Evolutionary conservation across 768 basidiomycete genomes (phyloP).

Genomic region (Auriscalpium microsporum): DNA sequence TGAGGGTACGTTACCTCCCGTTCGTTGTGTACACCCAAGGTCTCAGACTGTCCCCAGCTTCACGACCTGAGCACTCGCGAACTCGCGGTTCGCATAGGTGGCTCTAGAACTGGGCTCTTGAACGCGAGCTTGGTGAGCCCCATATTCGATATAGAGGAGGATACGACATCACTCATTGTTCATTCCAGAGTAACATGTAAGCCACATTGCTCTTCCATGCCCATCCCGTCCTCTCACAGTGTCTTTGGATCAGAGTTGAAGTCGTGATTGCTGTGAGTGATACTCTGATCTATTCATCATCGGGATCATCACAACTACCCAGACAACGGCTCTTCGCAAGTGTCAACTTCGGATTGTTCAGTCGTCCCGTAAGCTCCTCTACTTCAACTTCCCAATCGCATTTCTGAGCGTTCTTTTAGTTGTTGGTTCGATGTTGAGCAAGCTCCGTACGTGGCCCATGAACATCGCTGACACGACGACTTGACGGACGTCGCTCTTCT

Average conservation of each 20-base stretch:
- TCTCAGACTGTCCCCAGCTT: slow-evolving; percentile 32
- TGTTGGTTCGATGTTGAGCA: slow-evolving; percentile 76
- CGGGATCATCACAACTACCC: background rate
- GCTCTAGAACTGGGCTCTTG: slow-evolving; percentile 66
- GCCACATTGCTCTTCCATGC: slow-evolving; percentile 20
- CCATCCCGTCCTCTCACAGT: background rate
- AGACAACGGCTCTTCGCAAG: slow-evolving; percentile 77
- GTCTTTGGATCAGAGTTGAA: slow-evolving; percentile 32
- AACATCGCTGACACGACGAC: background rate
- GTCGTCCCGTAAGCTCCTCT: slow-evolving; percentile 49
- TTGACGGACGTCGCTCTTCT: background rate
- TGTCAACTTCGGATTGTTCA: slow-evolving; percentile 79
- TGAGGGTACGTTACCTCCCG: slow-evolving; percentile 40
- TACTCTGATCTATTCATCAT: background rate
- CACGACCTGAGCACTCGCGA: slow-evolving; percentile 74
- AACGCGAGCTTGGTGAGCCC: slow-evolving; percentile 68
- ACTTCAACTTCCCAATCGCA: background rate
- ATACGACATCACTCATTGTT: slow-evolving; percentile 9
- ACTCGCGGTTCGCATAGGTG: slow-evolving; percentile 66
- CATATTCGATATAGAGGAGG: too few relatives aligned
- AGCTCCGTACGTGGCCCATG: slow-evolving; percentile 39
- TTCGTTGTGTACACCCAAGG: background rate
- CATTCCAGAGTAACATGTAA: slow-evolving; percentile 55
- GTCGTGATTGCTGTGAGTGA: slow-evolving; percentile 63
- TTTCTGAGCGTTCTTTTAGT: slow-evolving; percentile 35